Evolutionary conservation across 2,329 filamentous ascomycete species (phyloP), one percentile per base, ranked within the genome.

Genomic region (Akanthomyces dipterigenus): DNA sequence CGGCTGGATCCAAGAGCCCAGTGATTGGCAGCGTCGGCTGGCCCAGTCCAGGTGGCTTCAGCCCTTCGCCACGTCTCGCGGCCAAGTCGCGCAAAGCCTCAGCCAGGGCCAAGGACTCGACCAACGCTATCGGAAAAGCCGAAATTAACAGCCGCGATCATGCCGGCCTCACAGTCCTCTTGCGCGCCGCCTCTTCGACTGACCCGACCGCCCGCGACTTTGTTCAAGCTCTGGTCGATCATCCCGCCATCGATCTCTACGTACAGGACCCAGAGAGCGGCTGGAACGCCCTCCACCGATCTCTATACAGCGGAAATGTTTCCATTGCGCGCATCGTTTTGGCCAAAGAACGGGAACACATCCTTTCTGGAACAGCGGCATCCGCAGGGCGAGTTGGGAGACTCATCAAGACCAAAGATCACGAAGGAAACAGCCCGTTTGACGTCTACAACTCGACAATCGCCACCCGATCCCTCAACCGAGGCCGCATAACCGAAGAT

Each of bases 281-380:
- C 49, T 99, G 95, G 95, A 99, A 96, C 63, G 88, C 93, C 42
- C 80, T 99, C 43, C 95, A 99, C 71, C 85, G 95, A 68, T 91
- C 93, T 8, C 80, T 98, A 46, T 98, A 97, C 71, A 86, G 88
- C 67, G 93, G 93, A 51, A 97, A 97, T 70, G 86, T 95, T 55
- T 87, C 90, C 7, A 88, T 96, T 66, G 95, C 95, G 3, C 86
- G 91, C 51, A 80, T 91, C 22, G 85, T 99, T 36, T 80, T 99
- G 65, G 85, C 88, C 56, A 88, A 88, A 66, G 93, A 97, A 71
- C 80, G 87, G 24, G 83, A 82, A 42, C 86, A 92, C 59, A 69
- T 82, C 65, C 79, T 75, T 3, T 80, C 86, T 46, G 86, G 87
- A 64, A 84, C 84, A 7, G 78, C 82, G 20, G 81, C 81, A 26